Evolutionary conservation across 192 early-diverging fungal species (phyloP).

Genomic region (Spizellomyces punctatus): DNA sequence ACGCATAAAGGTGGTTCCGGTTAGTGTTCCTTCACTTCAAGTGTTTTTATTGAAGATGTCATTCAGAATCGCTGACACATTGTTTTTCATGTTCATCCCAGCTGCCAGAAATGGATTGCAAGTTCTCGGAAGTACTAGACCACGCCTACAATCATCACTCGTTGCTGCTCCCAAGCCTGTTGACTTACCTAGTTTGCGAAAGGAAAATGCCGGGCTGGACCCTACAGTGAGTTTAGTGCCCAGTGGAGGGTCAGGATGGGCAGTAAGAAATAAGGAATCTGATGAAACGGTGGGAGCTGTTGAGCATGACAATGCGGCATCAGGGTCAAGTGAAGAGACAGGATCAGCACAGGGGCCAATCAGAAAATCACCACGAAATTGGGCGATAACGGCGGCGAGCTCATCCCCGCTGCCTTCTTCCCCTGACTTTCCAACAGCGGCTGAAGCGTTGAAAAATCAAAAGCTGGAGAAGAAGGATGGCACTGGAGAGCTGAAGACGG

Average conservation of each 20-base stretch:
- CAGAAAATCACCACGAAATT: no score
- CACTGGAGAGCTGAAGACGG: no score
- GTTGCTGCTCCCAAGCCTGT: constrained; percentile 32
- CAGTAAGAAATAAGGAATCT: not conserved
- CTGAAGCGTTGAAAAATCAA: constrained; percentile 5
- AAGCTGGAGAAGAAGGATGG: constrained; percentile 5
- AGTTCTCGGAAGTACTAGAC: constrained; percentile 17
- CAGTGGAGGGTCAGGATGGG: constrained; percentile 14
- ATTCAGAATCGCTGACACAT: not conserved
- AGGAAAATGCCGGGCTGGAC: constrained; percentile 23
- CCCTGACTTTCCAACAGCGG: constrained; percentile 25
- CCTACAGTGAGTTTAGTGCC: constrained; percentile 14
- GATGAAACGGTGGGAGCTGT: not conserved
- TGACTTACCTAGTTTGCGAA: constrained; percentile 30
- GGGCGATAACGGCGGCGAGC: not conserved
- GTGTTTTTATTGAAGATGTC: not conserved
- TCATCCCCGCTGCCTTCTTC: constrained; percentile 1
- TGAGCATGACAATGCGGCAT: not conserved
- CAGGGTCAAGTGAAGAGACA: not conserved
- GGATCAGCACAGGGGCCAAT: not conserved
- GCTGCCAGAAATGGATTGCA: constrained; percentile 14
- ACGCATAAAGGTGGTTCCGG: not conserved
- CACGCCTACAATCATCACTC: constrained; percentile 34
- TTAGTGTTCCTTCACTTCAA: not conserved
- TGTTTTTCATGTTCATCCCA: not conserved